phyloP scores from a whole-genome alignment of 306 rosid species.

The Mucuna pruriens region DNA sequence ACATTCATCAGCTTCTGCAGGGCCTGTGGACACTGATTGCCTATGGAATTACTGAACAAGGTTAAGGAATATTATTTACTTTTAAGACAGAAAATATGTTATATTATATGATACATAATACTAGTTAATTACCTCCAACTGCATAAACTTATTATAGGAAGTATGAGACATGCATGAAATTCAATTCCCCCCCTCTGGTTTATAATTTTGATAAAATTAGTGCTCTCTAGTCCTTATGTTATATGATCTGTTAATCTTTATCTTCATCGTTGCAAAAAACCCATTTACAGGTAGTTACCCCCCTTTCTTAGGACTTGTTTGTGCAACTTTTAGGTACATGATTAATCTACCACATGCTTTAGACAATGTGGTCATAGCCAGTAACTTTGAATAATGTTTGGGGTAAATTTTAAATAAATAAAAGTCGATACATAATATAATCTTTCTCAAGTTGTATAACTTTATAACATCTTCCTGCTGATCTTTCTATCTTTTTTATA shows the following conservation, averaged over 20 bases:
- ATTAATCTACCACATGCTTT: not conserved
- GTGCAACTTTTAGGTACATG: not conserved
- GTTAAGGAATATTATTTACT: not conserved
- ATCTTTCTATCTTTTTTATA: no score
- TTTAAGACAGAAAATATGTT: not conserved
- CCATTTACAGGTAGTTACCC: not conserved
- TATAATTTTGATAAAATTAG: not conserved
- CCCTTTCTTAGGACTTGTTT: not conserved
- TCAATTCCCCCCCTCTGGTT: not conserved
- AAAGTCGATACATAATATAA: not conserved
- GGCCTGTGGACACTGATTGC: slow-evolving; percentile 43
- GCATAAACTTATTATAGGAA: not conserved
- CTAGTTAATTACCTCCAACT: slow-evolving; percentile 6
- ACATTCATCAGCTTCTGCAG: slow-evolving; percentile 49
- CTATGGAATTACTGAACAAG: slow-evolving; percentile 59
- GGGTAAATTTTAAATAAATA: not conserved
- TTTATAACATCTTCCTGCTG: no score
- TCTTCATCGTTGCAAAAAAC: not conserved
- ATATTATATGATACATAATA: slow-evolving; percentile 1
- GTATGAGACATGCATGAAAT: slow-evolving; percentile 5
- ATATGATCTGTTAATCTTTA: not conserved
- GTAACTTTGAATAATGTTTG: not conserved
- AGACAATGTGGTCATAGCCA: not conserved
- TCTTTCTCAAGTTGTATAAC: not conserved
- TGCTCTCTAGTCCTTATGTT: not conserved